phyloP scores from a whole-genome alignment of 169 alveolate genomes.

The Cystoisospora suis region DNA sequence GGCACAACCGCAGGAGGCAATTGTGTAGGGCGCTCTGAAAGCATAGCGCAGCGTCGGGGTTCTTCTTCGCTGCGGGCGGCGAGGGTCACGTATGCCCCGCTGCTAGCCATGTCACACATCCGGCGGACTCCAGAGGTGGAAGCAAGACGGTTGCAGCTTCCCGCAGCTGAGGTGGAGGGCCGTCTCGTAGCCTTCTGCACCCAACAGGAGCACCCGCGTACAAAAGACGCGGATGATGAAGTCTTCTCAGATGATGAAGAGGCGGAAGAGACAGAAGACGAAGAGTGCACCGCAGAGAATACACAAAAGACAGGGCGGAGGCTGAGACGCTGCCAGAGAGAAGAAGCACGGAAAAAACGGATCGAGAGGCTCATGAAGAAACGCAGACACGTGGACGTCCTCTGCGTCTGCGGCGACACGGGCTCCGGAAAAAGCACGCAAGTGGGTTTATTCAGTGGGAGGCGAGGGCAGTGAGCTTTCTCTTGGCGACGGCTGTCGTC shows the following conservation, averaged over 20 bases:
- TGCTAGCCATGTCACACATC: not conserved
- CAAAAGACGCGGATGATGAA: slow-evolving; percentile 25
- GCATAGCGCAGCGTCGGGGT: too few relatives aligned
- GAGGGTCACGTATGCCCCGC: slow-evolving; percentile 13
- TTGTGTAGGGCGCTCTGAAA: too few relatives aligned
- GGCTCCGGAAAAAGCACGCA: slow-evolving; percentile 95
- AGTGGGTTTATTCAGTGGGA: not conserved
- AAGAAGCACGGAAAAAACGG: slow-evolving; percentile 5
- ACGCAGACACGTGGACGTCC: slow-evolving; percentile 82
- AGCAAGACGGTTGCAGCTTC: slow-evolving; percentile 81
- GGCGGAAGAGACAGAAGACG: not conserved
- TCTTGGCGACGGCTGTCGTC: too few relatives aligned
- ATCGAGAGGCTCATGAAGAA: slow-evolving; percentile 80
- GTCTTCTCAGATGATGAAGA: not conserved
- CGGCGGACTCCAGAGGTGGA: slow-evolving; percentile 70
- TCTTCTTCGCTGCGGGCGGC: not conserved
- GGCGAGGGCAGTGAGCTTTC: too few relatives aligned
- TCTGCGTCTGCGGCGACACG: slow-evolving; percentile 92
- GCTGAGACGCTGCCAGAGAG: not conserved
- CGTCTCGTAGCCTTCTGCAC: slow-evolving; percentile 30
- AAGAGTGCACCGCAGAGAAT: not conserved
- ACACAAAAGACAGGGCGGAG: not conserved
- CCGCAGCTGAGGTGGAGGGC: slow-evolving; percentile 78
- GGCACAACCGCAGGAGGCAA: too few relatives aligned
- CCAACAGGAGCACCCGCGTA: slow-evolving; percentile 52